Conservation (phyloP, 139 green algal genomes). For the Closterium sp. region DNA sequence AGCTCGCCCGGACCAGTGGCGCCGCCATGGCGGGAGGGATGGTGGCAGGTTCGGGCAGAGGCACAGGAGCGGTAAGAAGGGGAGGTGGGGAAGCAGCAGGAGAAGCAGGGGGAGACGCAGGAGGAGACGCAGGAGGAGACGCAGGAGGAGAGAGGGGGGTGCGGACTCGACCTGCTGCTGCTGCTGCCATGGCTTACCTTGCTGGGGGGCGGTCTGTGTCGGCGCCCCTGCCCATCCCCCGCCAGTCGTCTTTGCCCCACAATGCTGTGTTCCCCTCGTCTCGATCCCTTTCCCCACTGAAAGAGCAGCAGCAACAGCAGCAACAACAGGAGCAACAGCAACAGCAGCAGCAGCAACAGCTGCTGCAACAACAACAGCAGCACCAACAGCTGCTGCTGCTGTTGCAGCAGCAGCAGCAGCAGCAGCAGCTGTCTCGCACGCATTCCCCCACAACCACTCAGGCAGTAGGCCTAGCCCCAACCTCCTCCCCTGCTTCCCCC, state of each 20-base stretch:
- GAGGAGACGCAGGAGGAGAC: neutral
- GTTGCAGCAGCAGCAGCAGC: too few relatives aligned
- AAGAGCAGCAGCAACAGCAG: neutral
- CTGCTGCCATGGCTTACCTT: neutral
- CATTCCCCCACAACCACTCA: neutral
- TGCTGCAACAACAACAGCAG: too few relatives aligned
- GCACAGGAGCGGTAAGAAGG: neutral
- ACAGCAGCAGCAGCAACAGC: too few relatives aligned
- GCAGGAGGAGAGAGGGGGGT: neutral
- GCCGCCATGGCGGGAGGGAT: neutral
- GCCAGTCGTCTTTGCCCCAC: neutral
- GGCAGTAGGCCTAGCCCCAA: neutral
- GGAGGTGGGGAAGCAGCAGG: too few relatives aligned
- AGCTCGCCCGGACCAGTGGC: neutral
- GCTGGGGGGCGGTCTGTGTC: neutral
- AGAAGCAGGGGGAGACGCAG: neutral
- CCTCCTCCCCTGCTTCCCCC: neutral
- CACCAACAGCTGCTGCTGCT: too few relatives aligned
- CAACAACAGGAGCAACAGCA: too few relatives aligned
- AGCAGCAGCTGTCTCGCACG: neutral
- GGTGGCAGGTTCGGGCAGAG: neutral
- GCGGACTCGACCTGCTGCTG: too few relatives aligned
- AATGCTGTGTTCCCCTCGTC: neutral
- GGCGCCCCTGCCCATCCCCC: neutral
- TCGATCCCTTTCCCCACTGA: neutral